Percentiles rank a stretch among this genome's conserved stretches.
These are phyloP conservation scores for Aciculoconidium aculeatum DNA, from an alignment of 805 yeast species.

Conservation along the genomic window DNA sequence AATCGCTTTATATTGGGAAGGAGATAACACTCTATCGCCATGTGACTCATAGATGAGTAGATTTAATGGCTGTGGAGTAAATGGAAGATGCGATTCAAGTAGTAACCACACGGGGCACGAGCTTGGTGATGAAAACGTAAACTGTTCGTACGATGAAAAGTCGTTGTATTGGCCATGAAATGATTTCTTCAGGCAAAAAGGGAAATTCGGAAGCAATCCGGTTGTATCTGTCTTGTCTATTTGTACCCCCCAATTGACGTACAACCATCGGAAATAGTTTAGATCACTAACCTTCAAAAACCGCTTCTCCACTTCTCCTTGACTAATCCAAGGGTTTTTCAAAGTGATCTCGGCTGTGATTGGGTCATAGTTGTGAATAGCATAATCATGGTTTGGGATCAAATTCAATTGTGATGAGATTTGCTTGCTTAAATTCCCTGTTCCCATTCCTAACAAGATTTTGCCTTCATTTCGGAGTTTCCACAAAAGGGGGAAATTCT, in stretches of 20 bases:
- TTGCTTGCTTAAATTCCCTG: conserved; percentile 40
- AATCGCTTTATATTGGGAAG: conserved; percentile 17
- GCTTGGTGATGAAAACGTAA: too few species aligned
- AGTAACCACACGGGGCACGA: conserved; percentile 36
- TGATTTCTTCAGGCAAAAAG: too few species aligned
- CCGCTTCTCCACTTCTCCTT: conserved; percentile 12
- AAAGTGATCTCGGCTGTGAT: conserved; percentile 18
- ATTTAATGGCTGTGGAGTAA: conserved; percentile 7
- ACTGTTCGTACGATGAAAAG: too few species aligned
- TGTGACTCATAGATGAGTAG: conserved; percentile 18
- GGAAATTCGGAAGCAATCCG: too few species aligned
- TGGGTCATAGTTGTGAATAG: conserved; percentile 26
- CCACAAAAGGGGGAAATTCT: conserved; percentile 15
- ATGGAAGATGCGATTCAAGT: conserved; percentile 42
- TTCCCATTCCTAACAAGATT: conserved; percentile 61
- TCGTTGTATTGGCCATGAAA: too few species aligned
- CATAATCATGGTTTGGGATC: conserved; percentile 65
- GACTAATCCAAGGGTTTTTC: conserved; percentile 35
- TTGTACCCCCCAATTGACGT: conserved; percentile 75
- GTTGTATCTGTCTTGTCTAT: too few species aligned
- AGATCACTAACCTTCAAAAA: conserved; percentile 16
- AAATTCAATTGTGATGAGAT: conserved; percentile 33
- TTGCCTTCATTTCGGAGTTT: conserved; percentile 23
- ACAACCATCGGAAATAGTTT: conserved; percentile 43
- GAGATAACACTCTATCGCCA: conserved; percentile 26